Base-by-base conservation (phyloP, 2,329 filamentous ascomycete species). In the Fusarium camptoceras region DNA sequence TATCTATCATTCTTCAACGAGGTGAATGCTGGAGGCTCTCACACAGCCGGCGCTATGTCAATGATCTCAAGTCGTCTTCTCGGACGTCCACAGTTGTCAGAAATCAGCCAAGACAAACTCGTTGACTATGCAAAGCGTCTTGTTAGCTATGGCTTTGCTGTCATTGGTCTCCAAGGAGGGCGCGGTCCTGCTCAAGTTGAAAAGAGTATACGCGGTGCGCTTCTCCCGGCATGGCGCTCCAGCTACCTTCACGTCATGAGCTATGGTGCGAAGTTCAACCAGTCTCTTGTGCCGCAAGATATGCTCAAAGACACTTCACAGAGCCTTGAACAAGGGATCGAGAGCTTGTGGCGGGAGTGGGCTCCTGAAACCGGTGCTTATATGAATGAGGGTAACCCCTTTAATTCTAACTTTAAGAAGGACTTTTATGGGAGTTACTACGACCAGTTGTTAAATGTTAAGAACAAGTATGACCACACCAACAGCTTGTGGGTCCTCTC, bases 171-270 rank as follows among this genome's bases (percentile, higher is more conserved):
- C 12, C 49, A 53, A 28, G 49, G 34, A n/a, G 49, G 49, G 6
- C 49, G 34, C 7, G 34, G 49, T 11, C 49, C 49, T 12, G 34
- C 22, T 8, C 20, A 27, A 1, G 31, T 53, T 20, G 14, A 37
- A 3, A 6, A 53, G 16, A 27, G 15, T 27, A 53, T 53, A 24
- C 49, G 34, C 6, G 34, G 49, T 20, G 18, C 31, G 12, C 49
- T 53, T 25, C 31, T 39, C 16, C 49, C 34, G 4, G 34, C 49
- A 16, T 53, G 34, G 49, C 49, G 49, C 11, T 27, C 24, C 4
- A 39, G n/a, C n/a, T 53, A 53, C 24, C 49, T 53, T 12, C 49
- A 53, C 24, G 9, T 53, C 18, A 39, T 53, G 34, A 53, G 49
- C 24, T 39, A 37, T 27, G 34, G 49, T 3, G 34, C 15, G 5